phyloP scores from a whole-genome alignment of 1,284 basidiomycete species.

The Amylostereum areolatum region DNA sequence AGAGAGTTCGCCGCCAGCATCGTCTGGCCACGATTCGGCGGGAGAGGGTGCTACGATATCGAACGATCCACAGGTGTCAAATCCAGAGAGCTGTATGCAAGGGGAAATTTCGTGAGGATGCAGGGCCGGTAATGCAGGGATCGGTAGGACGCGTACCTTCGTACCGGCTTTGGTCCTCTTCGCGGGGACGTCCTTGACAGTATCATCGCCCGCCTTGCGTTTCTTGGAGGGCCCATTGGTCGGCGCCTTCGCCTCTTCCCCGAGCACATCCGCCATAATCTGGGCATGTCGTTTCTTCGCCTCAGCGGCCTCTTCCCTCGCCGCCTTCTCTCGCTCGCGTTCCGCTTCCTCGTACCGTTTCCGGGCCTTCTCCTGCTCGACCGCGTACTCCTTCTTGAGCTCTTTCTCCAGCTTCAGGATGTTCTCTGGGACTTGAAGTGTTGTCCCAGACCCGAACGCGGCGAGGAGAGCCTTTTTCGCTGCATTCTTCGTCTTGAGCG shows the following conservation, averaged over 20 bases:
- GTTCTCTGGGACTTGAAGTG: constrained; percentile 12
- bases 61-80: background rate
- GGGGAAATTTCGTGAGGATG: background rate
- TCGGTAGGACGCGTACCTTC: background rate
- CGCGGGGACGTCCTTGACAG: background rate
- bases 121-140: background rate
- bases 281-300: background rate
- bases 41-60: background rate
- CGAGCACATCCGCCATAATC: background rate
- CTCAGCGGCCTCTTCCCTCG: background rate
- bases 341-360: background rate
- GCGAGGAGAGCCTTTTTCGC: constrained; percentile 17
- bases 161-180: background rate
- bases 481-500: constrained; percentile 17
- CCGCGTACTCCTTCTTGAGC: constrained; percentile 8
- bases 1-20: background rate
- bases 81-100: background rate
- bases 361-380: background rate
- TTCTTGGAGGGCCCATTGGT: background rate
- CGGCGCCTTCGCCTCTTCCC: background rate
- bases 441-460: constrained; percentile 11
- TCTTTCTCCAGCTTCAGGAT: constrained; percentile 13
- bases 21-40: background rate
- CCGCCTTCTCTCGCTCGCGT: background rate
- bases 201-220: background rate